phyloP scores from a whole-genome alignment of 2,329 filamentous ascomycete species.

The Penicillium sp. region DNA sequence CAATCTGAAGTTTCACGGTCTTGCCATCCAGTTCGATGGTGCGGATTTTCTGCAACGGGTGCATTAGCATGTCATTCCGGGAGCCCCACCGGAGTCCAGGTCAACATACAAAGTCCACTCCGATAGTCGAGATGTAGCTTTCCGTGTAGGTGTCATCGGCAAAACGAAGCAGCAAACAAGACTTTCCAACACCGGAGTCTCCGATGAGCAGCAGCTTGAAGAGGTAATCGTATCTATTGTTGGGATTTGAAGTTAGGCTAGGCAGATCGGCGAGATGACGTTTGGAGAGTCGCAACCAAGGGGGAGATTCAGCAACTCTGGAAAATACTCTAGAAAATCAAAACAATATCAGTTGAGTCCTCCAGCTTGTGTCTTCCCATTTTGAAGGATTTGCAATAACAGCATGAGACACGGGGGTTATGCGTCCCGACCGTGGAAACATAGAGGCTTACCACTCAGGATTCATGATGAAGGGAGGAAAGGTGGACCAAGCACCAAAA shows the following conservation, averaged over 20 bases:
- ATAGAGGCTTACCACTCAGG: constrained; percentile 48
- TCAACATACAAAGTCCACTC: constrained; percentile 89
- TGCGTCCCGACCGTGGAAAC: constrained; percentile 3
- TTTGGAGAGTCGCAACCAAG: not conserved
- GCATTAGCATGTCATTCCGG: constrained; percentile 20
- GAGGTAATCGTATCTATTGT: constrained; percentile 95
- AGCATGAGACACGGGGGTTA: constrained; percentile 5
- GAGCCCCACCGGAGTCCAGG: constrained; percentile 6
- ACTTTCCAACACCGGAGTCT: constrained; percentile 99
- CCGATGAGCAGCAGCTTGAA: constrained; percentile 99
- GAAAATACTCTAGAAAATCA: constrained; percentile 26
- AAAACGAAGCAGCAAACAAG: constrained; percentile 94
- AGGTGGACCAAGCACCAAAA: constrained; percentile 3
- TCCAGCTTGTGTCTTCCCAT: not conserved
- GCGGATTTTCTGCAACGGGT: constrained; percentile 81
- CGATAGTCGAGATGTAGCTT: constrained; percentile 99
- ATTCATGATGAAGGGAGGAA: constrained; percentile 44
- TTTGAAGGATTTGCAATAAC: not conserved
- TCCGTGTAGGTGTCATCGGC: constrained; percentile 99
- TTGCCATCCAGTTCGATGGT: constrained; percentile 99
- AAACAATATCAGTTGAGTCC: constrained; percentile 11
- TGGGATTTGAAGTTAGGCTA: constrained; percentile 23
- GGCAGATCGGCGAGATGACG: constrained; percentile 16
- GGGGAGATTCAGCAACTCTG: not conserved
- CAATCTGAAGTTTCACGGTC: constrained; percentile 99